These are phyloP conservation scores for Trichosporon inkin DNA, from an alignment of 1,284 basidiomycete genomes.

Conservation along the genomic window DNA sequence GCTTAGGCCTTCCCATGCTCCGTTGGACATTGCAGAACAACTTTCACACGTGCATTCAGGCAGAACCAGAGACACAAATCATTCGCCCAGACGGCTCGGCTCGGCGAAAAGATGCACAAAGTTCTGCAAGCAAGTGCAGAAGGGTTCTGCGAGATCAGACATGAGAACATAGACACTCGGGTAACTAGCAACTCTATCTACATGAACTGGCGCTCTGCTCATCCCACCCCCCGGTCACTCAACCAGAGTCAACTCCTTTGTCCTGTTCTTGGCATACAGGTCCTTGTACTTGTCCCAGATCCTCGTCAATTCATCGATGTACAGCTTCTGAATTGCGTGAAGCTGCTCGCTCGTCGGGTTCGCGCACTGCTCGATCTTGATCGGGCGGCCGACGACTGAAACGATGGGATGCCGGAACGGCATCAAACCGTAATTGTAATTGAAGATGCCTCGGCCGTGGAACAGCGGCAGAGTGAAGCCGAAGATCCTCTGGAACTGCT, in stretches of 20 bases:
- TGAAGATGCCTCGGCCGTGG: slow-evolving; percentile 67
- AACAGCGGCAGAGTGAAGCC: slow-evolving; percentile 96
- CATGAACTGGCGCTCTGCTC: too few species aligned
- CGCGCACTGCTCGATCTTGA: slow-evolving; percentile 59
- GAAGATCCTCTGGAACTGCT: slow-evolving; percentile 82
- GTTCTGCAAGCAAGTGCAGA: too few species aligned
- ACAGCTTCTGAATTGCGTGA: slow-evolving; percentile 71
- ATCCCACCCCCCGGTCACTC: slow-evolving; percentile 25
- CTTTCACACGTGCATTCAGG: too few species aligned
- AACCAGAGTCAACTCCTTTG: slow-evolving; percentile 48
- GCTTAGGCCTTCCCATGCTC: too few species aligned
- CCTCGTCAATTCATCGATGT: slow-evolving; percentile 86
- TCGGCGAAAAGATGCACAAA: too few species aligned
- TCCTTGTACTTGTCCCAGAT: slow-evolving; percentile 92
- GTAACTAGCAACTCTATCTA: too few species aligned
- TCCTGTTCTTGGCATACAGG: slow-evolving; percentile 49
- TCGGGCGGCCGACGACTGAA: slow-evolving; percentile 59
- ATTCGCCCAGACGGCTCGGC: too few species aligned
- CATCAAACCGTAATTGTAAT: slow-evolving; percentile 62
- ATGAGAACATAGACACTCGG: too few species aligned
- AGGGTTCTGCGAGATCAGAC: too few species aligned
- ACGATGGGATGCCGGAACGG: slow-evolving; percentile 93
- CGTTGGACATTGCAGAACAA: too few species aligned
- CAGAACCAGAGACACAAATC: too few species aligned
- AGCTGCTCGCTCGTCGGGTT: slow-evolving; percentile 79